Conservation (phyloP, 768 basidiomycete species). For the Boletus sp. region DNA sequence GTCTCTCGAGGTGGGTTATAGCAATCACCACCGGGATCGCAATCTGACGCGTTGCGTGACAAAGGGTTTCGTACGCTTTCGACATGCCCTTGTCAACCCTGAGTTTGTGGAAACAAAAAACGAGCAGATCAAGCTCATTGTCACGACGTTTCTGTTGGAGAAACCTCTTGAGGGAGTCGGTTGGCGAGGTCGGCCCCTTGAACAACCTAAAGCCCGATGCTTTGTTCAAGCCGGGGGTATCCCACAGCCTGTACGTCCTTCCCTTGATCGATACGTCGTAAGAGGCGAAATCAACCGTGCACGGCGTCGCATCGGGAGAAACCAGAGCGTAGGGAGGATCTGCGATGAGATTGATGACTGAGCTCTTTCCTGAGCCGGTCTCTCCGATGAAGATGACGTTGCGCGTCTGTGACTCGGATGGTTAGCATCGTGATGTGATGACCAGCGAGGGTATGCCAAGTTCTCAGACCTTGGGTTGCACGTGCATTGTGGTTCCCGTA, state of each 20-base stretch:
- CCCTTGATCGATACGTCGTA: constrained; percentile 27
- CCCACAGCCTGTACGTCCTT: constrained; percentile 25
- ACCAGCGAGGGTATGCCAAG: background rate
- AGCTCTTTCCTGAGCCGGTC: constrained; percentile 38
- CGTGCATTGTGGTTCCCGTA: background rate
- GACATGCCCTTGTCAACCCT: constrained; percentile 15
- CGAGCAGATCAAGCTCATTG: constrained; percentile 22
- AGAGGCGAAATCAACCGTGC: constrained; percentile 26
- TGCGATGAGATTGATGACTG: constrained; percentile 41
- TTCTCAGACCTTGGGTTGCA: constrained; percentile 6
- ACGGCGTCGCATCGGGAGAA: constrained; percentile 30
- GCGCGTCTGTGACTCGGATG: constrained; percentile 9
- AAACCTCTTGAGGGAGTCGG: constrained; percentile 26
- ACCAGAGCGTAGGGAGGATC: constrained; percentile 19
- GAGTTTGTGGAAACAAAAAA: constrained; percentile 20
- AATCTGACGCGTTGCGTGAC: constrained; percentile 31
- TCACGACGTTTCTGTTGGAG: constrained; percentile 27
- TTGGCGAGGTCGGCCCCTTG: background rate
- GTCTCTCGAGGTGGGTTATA: constrained; percentile 38
- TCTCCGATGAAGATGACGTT: constrained; percentile 40
- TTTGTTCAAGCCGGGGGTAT: constrained; percentile 33
- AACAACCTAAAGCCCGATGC: constrained; percentile 8
- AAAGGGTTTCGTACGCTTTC: constrained; percentile 24
- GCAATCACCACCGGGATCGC: constrained; percentile 38
- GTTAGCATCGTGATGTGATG: background rate